Conservation (phyloP, 108 stramenopile species). For the Skeletonema marinoi region DNA sequence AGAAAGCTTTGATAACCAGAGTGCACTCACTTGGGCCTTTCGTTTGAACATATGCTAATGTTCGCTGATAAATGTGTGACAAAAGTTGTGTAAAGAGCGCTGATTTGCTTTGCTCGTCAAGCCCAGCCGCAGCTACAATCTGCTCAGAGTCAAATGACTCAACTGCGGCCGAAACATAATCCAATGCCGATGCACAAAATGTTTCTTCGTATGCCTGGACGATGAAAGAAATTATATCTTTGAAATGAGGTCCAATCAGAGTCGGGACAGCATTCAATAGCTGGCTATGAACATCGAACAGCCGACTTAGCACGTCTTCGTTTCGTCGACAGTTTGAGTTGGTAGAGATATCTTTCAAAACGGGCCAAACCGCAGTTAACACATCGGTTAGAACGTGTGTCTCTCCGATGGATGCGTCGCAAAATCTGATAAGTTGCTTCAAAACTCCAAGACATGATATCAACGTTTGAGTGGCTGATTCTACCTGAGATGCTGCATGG, state of each 20-base stretch:
- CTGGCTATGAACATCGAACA: slow-evolving; percentile 53
- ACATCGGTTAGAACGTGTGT: slow-evolving; percentile 31
- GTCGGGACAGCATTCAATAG: slow-evolving; percentile 45
- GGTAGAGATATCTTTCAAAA: slow-evolving; percentile 34
- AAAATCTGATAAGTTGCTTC: slow-evolving; percentile 49
- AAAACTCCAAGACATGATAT: slow-evolving; percentile 37
- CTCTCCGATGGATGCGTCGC: slow-evolving; percentile 36
- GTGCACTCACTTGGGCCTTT: slow-evolving; percentile 32
- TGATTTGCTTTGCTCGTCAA: slow-evolving; percentile 28
- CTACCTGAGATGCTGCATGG: slow-evolving; percentile 23
- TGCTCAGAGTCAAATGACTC: slow-evolving; percentile 56
- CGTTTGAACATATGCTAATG: slow-evolving; percentile 34
- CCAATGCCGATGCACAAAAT: slow-evolving; percentile 43
- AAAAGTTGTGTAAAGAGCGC: slow-evolving; percentile 44
- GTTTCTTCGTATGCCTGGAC: slow-evolving; percentile 60
- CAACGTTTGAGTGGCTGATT: slow-evolving; percentile 44
- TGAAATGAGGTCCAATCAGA: slow-evolving; percentile 54
- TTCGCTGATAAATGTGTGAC: slow-evolving; percentile 44
- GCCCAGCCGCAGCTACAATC: slow-evolving; percentile 23
- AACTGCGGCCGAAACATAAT: slow-evolving; percentile 60
- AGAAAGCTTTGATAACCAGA: slow-evolving; percentile 51
- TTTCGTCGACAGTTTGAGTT: slow-evolving; percentile 24
- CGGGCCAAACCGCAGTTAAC: slow-evolving; percentile 41
- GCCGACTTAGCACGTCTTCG: slow-evolving; percentile 26
- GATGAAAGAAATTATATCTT: slow-evolving; percentile 53